Conservation (phyloP, 371 early-diverging fungal species). For the Apophysomyces trapeziformis region DNA sequence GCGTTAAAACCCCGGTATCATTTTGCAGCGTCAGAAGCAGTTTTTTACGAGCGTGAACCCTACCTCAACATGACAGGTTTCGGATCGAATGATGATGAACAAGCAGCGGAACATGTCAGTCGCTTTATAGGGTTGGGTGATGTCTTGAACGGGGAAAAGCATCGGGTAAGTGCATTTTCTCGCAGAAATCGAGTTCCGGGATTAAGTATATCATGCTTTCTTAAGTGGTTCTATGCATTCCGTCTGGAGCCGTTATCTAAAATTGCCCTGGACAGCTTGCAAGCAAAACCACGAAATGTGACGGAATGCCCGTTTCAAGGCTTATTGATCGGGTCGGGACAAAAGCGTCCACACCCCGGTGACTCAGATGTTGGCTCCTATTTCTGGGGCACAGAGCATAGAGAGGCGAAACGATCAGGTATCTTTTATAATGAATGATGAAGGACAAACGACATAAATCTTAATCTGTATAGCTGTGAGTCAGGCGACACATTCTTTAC, state of each 20-base stretch:
- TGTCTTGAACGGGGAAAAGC: constrained; percentile 65
- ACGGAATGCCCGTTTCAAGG: constrained; percentile 68
- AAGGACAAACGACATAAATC: neutral
- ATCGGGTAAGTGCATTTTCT: constrained; percentile 39
- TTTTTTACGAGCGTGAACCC: constrained; percentile 87
- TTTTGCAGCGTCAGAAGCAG: constrained; percentile 70
- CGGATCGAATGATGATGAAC: constrained; percentile 51
- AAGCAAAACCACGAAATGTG: constrained; percentile 51
- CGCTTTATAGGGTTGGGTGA: constrained; percentile 85
- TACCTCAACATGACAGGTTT: constrained; percentile 64
- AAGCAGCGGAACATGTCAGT: constrained; percentile 65
- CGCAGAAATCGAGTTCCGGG: neutral
- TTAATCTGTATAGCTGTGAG: neutral
- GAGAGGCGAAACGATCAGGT: constrained; percentile 31
- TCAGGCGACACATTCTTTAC: constrained; percentile 23
- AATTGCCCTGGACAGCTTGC: constrained; percentile 40
- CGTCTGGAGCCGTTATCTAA: constrained; percentile 73
- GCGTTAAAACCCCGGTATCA: constrained; percentile 85
- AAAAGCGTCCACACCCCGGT: constrained; percentile 36
- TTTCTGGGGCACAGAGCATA: constrained; percentile 45
- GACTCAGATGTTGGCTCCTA: constrained; percentile 34
- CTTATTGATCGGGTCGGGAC: constrained; percentile 22
- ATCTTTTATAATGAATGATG: neutral
- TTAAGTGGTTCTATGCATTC: constrained; percentile 93
- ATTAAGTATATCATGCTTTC: neutral